phyloP scores from a whole-genome alignment of 805 yeast species.

The Candida maesae region DNA sequence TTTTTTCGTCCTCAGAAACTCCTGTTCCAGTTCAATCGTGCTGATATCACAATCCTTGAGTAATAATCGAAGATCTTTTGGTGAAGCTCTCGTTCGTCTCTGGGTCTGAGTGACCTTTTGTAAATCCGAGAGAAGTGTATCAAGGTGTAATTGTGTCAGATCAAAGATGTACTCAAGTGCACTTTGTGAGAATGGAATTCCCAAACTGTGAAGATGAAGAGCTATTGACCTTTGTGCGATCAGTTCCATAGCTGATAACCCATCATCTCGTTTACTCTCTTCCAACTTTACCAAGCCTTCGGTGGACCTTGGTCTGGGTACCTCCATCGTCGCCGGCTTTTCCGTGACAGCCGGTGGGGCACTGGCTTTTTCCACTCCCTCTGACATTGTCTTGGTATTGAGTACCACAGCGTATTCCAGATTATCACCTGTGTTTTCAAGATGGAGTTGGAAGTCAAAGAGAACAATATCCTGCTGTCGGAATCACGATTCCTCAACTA shows the following conservation, averaged over 20 bases:
- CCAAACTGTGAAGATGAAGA: slow-evolving; percentile 32
- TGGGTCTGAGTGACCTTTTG: slow-evolving; percentile 55
- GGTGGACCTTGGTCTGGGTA: neutral
- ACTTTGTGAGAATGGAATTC: slow-evolving; percentile 28
- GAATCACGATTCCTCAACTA: no score
- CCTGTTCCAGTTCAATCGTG: slow-evolving; percentile 37
- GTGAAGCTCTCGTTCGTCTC: slow-evolving; percentile 52
- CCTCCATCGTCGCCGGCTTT: neutral
- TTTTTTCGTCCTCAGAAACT: slow-evolving; percentile 27
- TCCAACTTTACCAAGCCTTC: slow-evolving; percentile 3
- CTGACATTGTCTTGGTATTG: neutral
- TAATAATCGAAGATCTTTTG: slow-evolving; percentile 46
- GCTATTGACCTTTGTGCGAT: slow-evolving; percentile 34
- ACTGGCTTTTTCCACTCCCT: neutral
- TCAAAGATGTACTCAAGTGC: slow-evolving; percentile 39
- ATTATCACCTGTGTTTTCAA: no score
- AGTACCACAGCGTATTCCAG: no score
- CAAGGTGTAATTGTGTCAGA: slow-evolving; percentile 34
- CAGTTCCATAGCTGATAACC: slow-evolving; percentile 28
- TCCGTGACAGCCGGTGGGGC: neutral
- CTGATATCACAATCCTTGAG: slow-evolving; percentile 40
- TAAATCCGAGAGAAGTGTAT: slow-evolving; percentile 37
- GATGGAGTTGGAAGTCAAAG: no score
- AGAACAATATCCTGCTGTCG: no score
- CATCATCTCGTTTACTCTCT: slow-evolving; percentile 4